A percentile compares a stretch with the other conserved stretches of the same genome.
Conservation (phyloP, 805 yeast genomes). For the Nakazawaea wyomingensis region DNA sequence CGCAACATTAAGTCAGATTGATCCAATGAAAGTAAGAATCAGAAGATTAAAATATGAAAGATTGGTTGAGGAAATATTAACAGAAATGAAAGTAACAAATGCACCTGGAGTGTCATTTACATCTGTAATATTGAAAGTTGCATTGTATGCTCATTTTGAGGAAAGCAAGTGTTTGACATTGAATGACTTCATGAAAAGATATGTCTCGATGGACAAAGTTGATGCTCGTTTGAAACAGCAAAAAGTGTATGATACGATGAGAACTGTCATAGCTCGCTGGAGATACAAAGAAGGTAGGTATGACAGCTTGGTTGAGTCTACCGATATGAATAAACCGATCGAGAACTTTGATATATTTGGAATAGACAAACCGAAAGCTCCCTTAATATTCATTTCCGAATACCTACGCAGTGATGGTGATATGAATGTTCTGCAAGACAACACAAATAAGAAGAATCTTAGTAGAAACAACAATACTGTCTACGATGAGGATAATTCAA, state of each 20-base stretch:
- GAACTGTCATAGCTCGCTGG: conserved; percentile 44
- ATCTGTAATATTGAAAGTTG: conserved; percentile 58
- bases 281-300: conserved; percentile 31
- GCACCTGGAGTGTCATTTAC: conserved; percentile 64
- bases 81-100: conserved; percentile 51
- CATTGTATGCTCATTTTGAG: conserved; percentile 72
- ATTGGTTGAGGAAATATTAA: conserved; percentile 63
- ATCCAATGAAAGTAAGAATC: conserved; percentile 45
- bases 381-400: conserved; percentile 9
- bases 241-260: conserved; percentile 40
- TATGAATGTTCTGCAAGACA: not conserved
- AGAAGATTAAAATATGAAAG: conserved; percentile 54
- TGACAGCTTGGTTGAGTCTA: conserved; percentile 4
- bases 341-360: not conserved
- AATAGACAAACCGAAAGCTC: not conserved
- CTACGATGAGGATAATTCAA: not conserved
- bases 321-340: not conserved
- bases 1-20: conserved; percentile 42
- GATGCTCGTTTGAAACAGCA: conserved; percentile 38
- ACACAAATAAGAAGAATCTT: not conserved
- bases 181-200: conserved; percentile 62
- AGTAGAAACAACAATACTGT: conserved; percentile 2
- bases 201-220: conserved; percentile 52
- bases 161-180: conserved; percentile 71
- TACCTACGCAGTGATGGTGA: conserved; percentile 6